Conservation (phyloP, 1,284 basidiomycete genomes). For the Ceratobasidium sp. region DNA sequence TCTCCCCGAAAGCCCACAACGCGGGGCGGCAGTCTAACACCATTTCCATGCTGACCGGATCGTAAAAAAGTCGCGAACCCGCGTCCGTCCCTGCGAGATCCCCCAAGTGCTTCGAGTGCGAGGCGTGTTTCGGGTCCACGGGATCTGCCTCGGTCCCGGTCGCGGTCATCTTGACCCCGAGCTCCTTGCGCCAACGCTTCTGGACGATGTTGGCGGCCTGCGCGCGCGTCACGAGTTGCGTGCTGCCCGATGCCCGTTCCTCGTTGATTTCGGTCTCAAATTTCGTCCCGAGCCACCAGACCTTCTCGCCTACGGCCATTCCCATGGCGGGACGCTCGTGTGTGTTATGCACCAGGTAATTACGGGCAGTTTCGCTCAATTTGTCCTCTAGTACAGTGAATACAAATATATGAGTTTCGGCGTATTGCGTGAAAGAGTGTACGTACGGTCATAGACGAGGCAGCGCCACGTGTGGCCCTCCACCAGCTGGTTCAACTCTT, state of each 20-base stretch:
- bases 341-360: background rate
- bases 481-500: background rate
- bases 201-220: slow-evolving; percentile 1
- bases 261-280: background rate
- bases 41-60: background rate
- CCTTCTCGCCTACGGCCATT: background rate
- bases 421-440: background rate
- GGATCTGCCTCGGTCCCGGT: background rate
- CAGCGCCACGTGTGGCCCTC: background rate
- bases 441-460: background rate
- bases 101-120: background rate
- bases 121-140: background rate
- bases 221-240: background rate
- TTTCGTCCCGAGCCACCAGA: background rate
- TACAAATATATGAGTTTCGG: background rate
- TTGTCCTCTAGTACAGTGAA: background rate
- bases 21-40: background rate
- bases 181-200: background rate
- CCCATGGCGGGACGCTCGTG: slow-evolving; percentile 1
- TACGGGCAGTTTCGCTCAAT: background rate
- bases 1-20: background rate
- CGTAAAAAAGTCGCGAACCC: background rate
- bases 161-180: background rate
- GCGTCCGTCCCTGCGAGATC: background rate
- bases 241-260: no score